Percentiles rank a stretch among this genome's conserved stretches.
phyloP scores from a whole-genome alignment of 2,329 filamentous ascomycete species.

The Cucurbitaria berberidis region DNA sequence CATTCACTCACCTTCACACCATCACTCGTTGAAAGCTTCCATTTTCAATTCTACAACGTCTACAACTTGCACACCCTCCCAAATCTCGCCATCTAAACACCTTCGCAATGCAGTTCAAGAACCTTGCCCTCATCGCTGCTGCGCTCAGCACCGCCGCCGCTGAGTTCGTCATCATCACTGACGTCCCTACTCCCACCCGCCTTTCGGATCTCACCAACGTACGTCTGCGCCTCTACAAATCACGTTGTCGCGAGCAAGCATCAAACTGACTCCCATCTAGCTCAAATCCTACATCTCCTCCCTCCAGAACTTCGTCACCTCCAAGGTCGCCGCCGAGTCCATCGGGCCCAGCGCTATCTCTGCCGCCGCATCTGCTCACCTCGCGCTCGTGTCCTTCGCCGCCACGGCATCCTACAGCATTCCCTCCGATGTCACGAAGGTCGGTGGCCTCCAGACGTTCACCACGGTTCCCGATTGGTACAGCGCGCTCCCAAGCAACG shows the following conservation, averaged over 20 bases:
- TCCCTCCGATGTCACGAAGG: conserved; percentile 20
- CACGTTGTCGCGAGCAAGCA: not conserved
- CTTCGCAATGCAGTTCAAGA: conserved; percentile 26
- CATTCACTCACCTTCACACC: not conserved
- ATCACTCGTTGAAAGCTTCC: not conserved
- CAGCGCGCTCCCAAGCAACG: conserved; percentile 28
- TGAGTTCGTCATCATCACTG: conserved; percentile 31
- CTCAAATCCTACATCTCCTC: conserved; percentile 21
- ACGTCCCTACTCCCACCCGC: conserved; percentile 18
- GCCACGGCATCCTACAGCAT: conserved; percentile 26
- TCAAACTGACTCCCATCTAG: conserved; percentile 8
- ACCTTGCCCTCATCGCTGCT: conserved; percentile 19
- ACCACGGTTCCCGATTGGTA: conserved; percentile 29
- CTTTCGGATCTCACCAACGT: conserved; percentile 25
- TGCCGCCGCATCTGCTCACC: conserved; percentile 22
- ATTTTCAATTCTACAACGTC: not conserved
- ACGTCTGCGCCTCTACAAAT: conserved; percentile 3
- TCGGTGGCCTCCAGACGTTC: conserved; percentile 20
- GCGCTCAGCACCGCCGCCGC: conserved; percentile 23
- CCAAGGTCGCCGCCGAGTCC: conserved; percentile 15
- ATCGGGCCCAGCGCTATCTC: conserved; percentile 13
- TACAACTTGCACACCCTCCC: not conserved
- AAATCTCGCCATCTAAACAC: not conserved
- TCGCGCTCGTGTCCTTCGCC: conserved; percentile 27
- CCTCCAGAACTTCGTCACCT: conserved; percentile 16